Evolutionary conservation across 1,284 basidiomycete species (phyloP).

Genomic region (Cerrena zonata): DNA sequence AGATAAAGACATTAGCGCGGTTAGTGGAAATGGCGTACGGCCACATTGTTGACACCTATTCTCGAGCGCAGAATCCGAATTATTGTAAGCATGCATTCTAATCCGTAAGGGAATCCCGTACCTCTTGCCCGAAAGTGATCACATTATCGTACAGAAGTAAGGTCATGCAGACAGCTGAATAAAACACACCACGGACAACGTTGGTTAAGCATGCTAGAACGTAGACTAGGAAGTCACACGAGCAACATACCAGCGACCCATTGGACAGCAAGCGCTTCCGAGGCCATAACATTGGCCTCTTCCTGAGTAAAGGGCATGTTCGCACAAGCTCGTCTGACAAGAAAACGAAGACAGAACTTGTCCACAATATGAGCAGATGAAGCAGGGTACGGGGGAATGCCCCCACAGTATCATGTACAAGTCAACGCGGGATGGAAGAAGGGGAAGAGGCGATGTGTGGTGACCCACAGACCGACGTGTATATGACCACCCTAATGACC

Average conservation of each 20-base stretch:
- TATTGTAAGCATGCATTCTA: not conserved
- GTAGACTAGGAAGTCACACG: not conserved
- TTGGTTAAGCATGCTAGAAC: not conserved
- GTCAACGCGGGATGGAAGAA: no score
- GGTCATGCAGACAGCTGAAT: not conserved
- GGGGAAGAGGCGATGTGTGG: no score
- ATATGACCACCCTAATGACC: no score
- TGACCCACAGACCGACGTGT: no score
- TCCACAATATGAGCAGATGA: no score
- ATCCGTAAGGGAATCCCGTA: not conserved
- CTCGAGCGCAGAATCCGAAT: not conserved
- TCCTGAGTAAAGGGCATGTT: not conserved
- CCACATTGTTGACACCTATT: constrained; percentile 2
- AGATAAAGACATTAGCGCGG: not conserved
- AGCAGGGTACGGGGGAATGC: no score
- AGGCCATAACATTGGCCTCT: not conserved
- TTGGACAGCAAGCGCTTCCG: not conserved
- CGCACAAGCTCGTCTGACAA: no score
- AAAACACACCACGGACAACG: not conserved
- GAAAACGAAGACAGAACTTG: no score
- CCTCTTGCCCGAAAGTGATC: constrained; percentile 5
- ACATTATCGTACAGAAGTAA: constrained; percentile 1
- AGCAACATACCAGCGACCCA: constrained; percentile 1
- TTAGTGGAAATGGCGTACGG: not conserved
- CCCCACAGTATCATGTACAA: no score